Percentiles rank a stretch among this genome's conserved stretches.
phyloP scores from a whole-genome alignment of 768 basidiomycete species.

The Coprinopsis sp. region DNA sequence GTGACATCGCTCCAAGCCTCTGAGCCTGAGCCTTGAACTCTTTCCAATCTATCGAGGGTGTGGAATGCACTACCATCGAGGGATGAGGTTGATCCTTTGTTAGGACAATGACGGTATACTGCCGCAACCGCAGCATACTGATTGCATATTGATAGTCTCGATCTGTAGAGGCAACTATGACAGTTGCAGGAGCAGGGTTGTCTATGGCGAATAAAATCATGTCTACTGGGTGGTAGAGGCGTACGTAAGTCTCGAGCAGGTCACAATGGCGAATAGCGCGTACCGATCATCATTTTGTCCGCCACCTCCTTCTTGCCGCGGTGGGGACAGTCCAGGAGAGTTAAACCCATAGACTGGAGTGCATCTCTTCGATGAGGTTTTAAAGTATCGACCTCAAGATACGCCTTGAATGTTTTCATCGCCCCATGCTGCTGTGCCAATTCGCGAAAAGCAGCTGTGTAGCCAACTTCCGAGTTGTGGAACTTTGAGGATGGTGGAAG shows the following conservation, averaged over 20 bases:
- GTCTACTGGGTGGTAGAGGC: not conserved
- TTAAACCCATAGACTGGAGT: not conserved
- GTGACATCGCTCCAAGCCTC: not conserved
- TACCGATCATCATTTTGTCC: constrained; percentile 4
- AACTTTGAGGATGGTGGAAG: too few relatives aligned
- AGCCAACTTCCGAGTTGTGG: too few relatives aligned
- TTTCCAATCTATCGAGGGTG: not conserved
- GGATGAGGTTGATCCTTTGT: not conserved
- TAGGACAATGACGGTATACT: not conserved
- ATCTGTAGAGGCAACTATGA: not conserved
- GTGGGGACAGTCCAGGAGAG: not conserved
- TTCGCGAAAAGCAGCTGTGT: too few relatives aligned
- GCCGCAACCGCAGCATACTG: not conserved
- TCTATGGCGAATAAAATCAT: not conserved
- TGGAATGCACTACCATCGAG: not conserved
- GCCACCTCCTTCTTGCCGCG: not conserved
- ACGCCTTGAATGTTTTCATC: not conserved
- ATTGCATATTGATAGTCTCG: not conserved
- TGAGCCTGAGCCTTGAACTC: not conserved
- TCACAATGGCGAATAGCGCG: too few relatives aligned
- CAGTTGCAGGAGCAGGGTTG: not conserved
- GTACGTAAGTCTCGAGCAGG: too few relatives aligned
- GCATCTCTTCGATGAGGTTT: not conserved
- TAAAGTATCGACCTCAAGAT: not conserved
- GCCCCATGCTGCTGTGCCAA: not conserved